A percentile compares a stretch with the other conserved stretches of the same genome.
Evolutionary conservation across 2,329 filamentous ascomycete species (phyloP).

Genomic region (Cadophora malorum): DNA sequence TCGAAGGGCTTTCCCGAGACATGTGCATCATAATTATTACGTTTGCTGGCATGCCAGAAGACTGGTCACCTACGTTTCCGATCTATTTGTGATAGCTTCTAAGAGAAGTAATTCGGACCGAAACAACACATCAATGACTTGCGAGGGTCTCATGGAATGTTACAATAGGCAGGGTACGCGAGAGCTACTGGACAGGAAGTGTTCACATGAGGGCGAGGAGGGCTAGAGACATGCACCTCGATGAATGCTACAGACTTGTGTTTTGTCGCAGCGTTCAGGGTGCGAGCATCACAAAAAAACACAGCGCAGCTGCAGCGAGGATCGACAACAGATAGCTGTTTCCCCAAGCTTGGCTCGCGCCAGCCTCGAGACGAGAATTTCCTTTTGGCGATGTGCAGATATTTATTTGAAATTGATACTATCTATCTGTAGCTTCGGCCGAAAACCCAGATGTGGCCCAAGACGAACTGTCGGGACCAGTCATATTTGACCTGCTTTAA

Average conservation of each 20-base stretch:
- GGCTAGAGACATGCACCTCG: neutral
- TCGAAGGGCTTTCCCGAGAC: slow-evolving; percentile 25
- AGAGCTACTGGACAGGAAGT: neutral
- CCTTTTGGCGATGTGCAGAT: slow-evolving; percentile 20
- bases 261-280: neutral
- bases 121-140: neutral
- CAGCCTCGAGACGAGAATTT: slow-evolving; percentile 3
- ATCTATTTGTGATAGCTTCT: neutral
- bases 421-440: neutral
- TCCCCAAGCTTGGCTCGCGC: neutral
- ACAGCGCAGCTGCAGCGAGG: neutral
- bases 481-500: slow-evolving; percentile 7
- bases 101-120: slow-evolving; percentile 2
- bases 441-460: slow-evolving; percentile 6
- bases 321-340: neutral
- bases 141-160: neutral
- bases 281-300: neutral
- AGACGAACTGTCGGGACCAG: slow-evolving; percentile 25
- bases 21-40: neutral
- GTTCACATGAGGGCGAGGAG: neutral
- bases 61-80: neutral
- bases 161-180: neutral
- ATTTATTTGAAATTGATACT: slow-evolving; percentile 1
- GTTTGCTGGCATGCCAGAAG: neutral
- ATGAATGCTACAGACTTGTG: neutral